Conservation (phyloP, 805 yeast genomes). For the Metschnikowia cubensis region DNA sequence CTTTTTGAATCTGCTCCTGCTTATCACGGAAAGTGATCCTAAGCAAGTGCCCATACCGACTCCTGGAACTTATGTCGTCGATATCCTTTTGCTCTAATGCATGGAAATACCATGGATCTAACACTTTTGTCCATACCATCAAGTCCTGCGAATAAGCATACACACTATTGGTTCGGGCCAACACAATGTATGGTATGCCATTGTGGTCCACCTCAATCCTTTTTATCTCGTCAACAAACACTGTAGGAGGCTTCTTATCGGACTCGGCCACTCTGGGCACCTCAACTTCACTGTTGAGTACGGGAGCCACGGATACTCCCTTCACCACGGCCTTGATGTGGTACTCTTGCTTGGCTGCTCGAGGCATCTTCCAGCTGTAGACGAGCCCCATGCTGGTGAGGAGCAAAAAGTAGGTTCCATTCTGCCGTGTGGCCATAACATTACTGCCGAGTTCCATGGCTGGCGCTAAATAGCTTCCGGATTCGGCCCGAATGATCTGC, state of each 20-base stretch:
- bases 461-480: slow-evolving; percentile 47
- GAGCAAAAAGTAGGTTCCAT: slow-evolving; percentile 33
- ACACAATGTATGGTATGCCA: slow-evolving; percentile 42
- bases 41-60: background rate
- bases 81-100: slow-evolving; percentile 11
- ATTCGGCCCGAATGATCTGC: slow-evolving; percentile 38
- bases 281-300: slow-evolving; percentile 36
- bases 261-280: slow-evolving; percentile 6
- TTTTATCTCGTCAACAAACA: slow-evolving; percentile 11
- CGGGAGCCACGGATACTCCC: slow-evolving; percentile 51
- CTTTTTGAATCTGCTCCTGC: slow-evolving; percentile 9
- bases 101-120: slow-evolving; percentile 43
- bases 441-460: slow-evolving; percentile 50
- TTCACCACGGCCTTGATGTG: slow-evolving; percentile 29
- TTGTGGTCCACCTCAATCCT: slow-evolving; percentile 31
- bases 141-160: slow-evolving; percentile 42
- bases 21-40: slow-evolving; percentile 1
- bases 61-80: background rate
- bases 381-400: slow-evolving; percentile 50
- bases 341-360: slow-evolving; percentile 7
- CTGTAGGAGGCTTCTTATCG: slow-evolving; percentile 1
- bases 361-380: slow-evolving; percentile 47
- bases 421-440: slow-evolving; percentile 36
- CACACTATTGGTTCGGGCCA: slow-evolving; percentile 33
- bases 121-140: slow-evolving; percentile 43